phyloP scores from a whole-genome alignment of 176 grass and related monocot species.

The Lolium multiflorum region DNA sequence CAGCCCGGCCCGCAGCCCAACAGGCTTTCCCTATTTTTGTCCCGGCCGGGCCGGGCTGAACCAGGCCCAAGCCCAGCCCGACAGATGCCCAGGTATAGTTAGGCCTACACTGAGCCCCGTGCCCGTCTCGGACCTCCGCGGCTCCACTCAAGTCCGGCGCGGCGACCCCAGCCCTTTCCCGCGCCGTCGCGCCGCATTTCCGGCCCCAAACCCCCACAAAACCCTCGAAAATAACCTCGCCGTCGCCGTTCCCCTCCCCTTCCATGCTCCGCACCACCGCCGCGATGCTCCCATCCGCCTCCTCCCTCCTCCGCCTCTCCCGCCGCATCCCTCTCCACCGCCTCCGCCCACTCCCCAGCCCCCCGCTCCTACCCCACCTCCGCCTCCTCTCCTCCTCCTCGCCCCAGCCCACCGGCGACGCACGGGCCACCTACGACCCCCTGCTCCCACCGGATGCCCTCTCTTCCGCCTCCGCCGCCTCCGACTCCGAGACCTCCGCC shows the following conservation, averaged over 20 bases:
- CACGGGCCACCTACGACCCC: conserved; percentile 40
- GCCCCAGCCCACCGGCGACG: neutral
- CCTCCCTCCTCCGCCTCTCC: conserved; percentile 41
- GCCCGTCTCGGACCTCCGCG: no score
- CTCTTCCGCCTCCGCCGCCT: neutral
- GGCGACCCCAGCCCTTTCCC: conserved; percentile 26
- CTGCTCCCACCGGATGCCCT: neutral
- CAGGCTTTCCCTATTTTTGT: no score
- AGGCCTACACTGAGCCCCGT: no score
- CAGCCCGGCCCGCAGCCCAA: no score
- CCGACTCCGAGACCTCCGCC: neutral
- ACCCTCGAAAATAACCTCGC: neutral
- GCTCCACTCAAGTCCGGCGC: neutral
- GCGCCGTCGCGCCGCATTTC: conserved; percentile 28
- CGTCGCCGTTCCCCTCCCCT: neutral
- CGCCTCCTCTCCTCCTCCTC: conserved; percentile 38
- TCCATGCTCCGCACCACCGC: conserved; percentile 32
- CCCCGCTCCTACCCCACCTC: neutral
- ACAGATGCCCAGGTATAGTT: no score
- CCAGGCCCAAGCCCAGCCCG: no score
- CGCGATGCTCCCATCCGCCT: conserved; percentile 47
- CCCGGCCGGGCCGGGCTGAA: no score
- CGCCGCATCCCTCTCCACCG: conserved; percentile 43
- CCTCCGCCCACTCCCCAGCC: conserved; percentile 5
- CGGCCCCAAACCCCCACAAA: conserved; percentile 28